Evolutionary conservation across 2,329 filamentous ascomycete species (phyloP), one percentile per base, ranked within the genome.

Genomic region (Botryotinia calthae): DNA sequence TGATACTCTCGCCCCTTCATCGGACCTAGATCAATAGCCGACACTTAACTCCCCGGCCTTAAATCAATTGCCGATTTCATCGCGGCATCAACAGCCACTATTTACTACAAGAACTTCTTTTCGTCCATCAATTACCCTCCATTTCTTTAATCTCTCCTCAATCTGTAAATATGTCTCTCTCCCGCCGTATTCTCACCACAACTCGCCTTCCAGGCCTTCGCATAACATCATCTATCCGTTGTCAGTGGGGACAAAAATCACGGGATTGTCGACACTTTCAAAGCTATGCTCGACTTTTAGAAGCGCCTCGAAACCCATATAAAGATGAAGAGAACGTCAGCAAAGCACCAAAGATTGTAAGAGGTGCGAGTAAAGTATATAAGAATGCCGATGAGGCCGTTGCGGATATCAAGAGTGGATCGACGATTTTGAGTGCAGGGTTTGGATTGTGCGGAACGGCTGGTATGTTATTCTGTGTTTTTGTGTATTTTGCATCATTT

Each of bases 381-480:
- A 75, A 73, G 48, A 71, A 65, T 71, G 74, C 73, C 10, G 73
- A 75, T 72, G 73, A 72, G 54, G 73, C 73, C 7, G 73, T 75
- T 62, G 73, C 67, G 28, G 74, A 75, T 72, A 54, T 75, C 9
- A 70, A 74, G 65, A 90, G 91, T 77, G 88, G 91, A 70, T 90
- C 89, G 25, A 92, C 88, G 0, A 84, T 95, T 58, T 84, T 95
- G 72, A 93, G 91, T 78, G 90, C 92, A 10, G 93, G 92, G 1
- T 95, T 95, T 80, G 92, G 93, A 18, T 66, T 72, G 46, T 54
- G 28, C 5, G 64, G 46, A 66, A 34, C 44, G 65, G 40, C 62
- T 22, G 70, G 70, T 71, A 66, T 48, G 42, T 46, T 46, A 25
- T 37, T n/a, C 16, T 8, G 28, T 31, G 12, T 4, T 31, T n/a